A percentile compares a stretch with the other conserved stretches of the same genome.
phyloP scores from a whole-genome alignment of 495 filamentous ascomycete genomes.

The Hypoxylon fuscum region DNA sequence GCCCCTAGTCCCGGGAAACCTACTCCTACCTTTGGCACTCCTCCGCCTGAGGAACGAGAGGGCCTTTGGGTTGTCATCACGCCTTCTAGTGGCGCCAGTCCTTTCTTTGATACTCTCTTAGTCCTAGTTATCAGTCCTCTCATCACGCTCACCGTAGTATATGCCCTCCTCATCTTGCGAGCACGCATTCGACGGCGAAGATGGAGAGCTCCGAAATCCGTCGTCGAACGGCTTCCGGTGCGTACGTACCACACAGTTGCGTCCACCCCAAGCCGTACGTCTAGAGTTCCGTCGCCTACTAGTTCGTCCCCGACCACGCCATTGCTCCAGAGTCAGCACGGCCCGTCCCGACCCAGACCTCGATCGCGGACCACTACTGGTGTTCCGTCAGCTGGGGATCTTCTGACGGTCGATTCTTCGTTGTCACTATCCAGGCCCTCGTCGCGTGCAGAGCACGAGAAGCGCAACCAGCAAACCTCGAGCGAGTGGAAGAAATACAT shows the following conservation, averaged over 20 bases:
- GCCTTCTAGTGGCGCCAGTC: constrained; percentile 87
- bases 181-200: constrained; percentile 88
- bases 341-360: constrained; percentile 62
- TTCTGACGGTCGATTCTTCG: constrained; percentile 48
- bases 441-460: constrained; percentile 55
- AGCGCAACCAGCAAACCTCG: constrained; percentile 57
- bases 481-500: constrained; percentile 82
- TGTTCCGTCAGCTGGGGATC: constrained; percentile 55
- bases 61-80: constrained; percentile 97
- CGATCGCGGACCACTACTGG: constrained; percentile 73
- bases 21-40: constrained; percentile 7
- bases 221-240: constrained; percentile 94
- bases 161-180: constrained; percentile 85
- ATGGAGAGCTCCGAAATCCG: constrained; percentile 95
- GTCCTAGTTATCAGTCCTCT: constrained; percentile 93
- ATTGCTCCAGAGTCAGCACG: constrained; percentile 68
- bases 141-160: constrained; percentile 91
- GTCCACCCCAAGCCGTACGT: constrained; percentile 66
- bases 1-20: constrained; percentile 22
- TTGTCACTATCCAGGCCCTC: constrained; percentile 43
- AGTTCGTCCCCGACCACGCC: constrained; percentile 79
- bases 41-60: constrained; percentile 62
- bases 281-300: constrained; percentile 62
- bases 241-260: constrained; percentile 90
- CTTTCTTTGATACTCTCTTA: constrained; percentile 94